Base-by-base conservation (phyloP, 306 rosid genomes). In the Begonia masoniana region DNA sequence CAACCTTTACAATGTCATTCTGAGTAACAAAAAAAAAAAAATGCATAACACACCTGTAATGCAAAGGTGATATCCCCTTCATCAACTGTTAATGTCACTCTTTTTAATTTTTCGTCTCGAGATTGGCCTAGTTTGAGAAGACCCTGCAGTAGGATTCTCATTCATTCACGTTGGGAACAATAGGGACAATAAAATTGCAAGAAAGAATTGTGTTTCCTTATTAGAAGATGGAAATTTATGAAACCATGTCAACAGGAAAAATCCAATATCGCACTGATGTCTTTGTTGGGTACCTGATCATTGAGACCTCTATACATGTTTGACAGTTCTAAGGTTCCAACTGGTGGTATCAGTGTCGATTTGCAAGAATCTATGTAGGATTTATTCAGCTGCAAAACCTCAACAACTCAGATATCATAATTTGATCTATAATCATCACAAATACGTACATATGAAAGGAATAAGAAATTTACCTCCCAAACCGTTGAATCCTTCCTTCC, bases 51-150 rank as follows among this genome's bases (percentile, higher is more conserved):
- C 13, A 85, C 94, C 94, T 85, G 94, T 66, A 89, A 62, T 15
- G 97, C 95, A 63, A 85, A 85, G 43, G 72, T 62, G 65, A 89
- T 75, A 63, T 89, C 97, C 12, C 68, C 82, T 61, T 85, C 83
- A 23, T 89, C 87, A 31, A 74, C 70, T 65, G 73, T 82, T 56
- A 78, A 71, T 1, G 86, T 62, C 61, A 89, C 94, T 58, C 78
- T 77, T 73, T 65, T 85, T 49, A 68, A 65, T 59, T 82, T 89
- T 56, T 74, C 84, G 8, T 82, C 94, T n/a, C 94, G 81, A 8
- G 81, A 70, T 60, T 71, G 87, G 26, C 95, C 94, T 17, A 89
- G 74, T 62, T 82, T 85, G 51, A 85, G 73, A 56, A 89, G 87
- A 55, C 97, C 97, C 97, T 89, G 71, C 52, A 59, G 16, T 54